Evolutionary conservation across 1,139 yeast genomes (phyloP).

Genomic region (Debaryomycetaceae sp.): DNA sequence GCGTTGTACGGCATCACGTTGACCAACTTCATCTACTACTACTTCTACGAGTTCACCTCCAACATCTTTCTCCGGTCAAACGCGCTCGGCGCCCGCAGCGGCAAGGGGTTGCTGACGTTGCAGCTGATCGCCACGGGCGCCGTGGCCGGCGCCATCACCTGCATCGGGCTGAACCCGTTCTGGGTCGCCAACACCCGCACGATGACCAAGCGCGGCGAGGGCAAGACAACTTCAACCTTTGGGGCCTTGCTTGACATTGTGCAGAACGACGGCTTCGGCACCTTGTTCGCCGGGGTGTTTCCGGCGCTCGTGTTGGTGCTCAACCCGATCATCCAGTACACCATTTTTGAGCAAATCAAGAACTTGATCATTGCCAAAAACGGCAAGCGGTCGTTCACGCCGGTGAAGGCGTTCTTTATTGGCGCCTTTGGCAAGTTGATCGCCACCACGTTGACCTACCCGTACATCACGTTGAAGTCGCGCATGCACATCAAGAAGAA

Average conservation of each 20-base stretch:
- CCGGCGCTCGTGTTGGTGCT: constrained; percentile 84
- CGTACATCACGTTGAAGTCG: constrained; percentile 84
- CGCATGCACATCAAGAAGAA: constrained; percentile 72
- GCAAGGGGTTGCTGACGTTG: constrained; percentile 50
- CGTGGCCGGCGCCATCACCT: constrained; percentile 83
- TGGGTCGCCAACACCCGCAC: constrained; percentile 91
- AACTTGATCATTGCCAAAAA: constrained; percentile 56
- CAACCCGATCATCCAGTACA: constrained; percentile 89
- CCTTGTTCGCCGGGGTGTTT: constrained; percentile 77
- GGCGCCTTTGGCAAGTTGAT: constrained; percentile 89
- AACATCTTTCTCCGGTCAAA: constrained; percentile 47
- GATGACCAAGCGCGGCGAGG: constrained; percentile 51
- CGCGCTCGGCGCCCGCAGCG: constrained; percentile 18
- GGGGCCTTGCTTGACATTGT: constrained; percentile 57
- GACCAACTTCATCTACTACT: constrained; percentile 85
- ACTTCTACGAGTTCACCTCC: constrained; percentile 75
- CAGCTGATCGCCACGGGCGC: constrained; percentile 82
- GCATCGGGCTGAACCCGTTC: constrained; percentile 84
- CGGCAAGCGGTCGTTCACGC: constrained; percentile 42
- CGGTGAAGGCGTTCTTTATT: constrained; percentile 73
- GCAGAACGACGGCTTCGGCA: constrained; percentile 63
- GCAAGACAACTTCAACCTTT: constrained; percentile 39
- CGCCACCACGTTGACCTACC: constrained; percentile 85
- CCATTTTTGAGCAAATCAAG: constrained; percentile 83
- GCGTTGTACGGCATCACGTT: constrained; percentile 83